A percentile compares a stretch with the other conserved stretches of the same genome.
phyloP scores from a whole-genome alignment of 768 basidiomycete genomes.

The Mycena belliarum region DNA sequence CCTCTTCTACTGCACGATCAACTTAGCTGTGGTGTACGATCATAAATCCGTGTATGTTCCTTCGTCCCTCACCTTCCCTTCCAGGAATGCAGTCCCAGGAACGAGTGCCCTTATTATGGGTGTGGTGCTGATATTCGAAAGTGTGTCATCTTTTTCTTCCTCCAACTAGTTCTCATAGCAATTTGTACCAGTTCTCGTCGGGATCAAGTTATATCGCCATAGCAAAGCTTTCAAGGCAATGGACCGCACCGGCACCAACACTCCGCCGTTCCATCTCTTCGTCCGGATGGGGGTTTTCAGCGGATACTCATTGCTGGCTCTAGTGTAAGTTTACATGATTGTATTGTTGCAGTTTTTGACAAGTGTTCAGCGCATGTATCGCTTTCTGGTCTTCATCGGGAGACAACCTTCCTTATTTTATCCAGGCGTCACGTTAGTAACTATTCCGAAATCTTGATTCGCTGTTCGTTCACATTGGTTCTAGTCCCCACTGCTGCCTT shows the following conservation, averaged over 20 bases:
- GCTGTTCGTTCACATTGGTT: neutral
- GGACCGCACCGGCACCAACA: neutral
- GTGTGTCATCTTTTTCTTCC: neutral
- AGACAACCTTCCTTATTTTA: neutral
- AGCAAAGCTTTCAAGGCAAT: neutral
- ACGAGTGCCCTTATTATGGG: neutral
- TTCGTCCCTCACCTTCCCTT: neutral
- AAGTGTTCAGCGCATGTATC: neutral
- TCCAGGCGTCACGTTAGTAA: slow-evolving; percentile 3
- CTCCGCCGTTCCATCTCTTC: neutral
- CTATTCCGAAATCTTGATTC: neutral
- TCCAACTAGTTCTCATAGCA: neutral
- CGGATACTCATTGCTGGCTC: neutral
- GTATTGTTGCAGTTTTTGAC: neutral
- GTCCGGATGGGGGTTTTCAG: slow-evolving; percentile 1
- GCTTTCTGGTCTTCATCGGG: slow-evolving; percentile 1
- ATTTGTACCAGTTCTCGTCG: neutral
- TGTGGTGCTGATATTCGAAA: neutral
- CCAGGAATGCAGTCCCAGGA: neutral
- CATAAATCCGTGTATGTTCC: neutral
- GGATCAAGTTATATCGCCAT: slow-evolving; percentile 4
- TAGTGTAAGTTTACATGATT: neutral
- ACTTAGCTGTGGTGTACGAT: neutral
- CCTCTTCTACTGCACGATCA: slow-evolving; percentile 11
- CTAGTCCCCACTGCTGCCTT: slow-evolving; percentile 6